Evolutionary conservation across 257 asterid genomes (phyloP).

Genomic region (Solanum piurae): DNA sequence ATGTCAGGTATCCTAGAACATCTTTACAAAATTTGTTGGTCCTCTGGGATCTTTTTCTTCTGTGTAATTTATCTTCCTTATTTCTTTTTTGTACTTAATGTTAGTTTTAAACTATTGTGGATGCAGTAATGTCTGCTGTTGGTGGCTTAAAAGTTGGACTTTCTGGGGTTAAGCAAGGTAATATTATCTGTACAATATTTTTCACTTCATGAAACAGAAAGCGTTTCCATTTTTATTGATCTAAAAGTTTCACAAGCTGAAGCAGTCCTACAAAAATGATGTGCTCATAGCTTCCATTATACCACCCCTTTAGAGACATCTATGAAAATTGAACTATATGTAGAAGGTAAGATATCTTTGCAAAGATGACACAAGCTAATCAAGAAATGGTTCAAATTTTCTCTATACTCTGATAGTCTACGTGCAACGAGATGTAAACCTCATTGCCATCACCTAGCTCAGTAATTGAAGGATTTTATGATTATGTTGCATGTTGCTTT

Average conservation of each 20-base stretch:
- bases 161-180: conserved; percentile 70
- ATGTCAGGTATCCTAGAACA: conserved; percentile 71
- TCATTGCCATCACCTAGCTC: background rate
- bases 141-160: conserved; percentile 90
- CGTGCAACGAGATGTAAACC: background rate
- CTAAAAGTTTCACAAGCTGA: background rate
- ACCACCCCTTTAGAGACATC: background rate
- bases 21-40: conserved; percentile 10
- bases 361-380: background rate
- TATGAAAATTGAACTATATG: background rate
- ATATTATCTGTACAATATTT: background rate
- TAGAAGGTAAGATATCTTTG: background rate
- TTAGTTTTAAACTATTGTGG: conserved; percentile 11
- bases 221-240: background rate
- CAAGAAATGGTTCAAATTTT: background rate
- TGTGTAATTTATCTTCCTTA: background rate
- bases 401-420: background rate
- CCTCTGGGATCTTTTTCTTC: conserved; percentile 3
- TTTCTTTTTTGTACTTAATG: conserved; percentile 10
- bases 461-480: background rate
- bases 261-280: background rate
- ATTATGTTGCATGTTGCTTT: background rate
- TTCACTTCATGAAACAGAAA: background rate
- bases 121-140: conserved; percentile 93
- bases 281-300: background rate